phyloP scores from a whole-genome alignment of 2,329 filamentous ascomycete species.

The Paradendryphiella salina region DNA sequence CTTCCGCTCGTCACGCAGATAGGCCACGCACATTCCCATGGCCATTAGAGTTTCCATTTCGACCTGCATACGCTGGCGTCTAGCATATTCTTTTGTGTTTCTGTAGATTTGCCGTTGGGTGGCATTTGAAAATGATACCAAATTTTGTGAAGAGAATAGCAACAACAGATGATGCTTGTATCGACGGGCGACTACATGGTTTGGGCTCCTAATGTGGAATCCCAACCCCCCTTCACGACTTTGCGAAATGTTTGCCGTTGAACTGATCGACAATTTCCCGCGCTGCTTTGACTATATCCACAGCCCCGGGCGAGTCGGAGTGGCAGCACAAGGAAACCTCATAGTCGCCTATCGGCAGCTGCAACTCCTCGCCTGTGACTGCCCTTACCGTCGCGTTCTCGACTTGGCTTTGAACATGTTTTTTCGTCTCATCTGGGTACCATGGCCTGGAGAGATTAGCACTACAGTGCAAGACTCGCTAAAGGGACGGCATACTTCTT shows the following conservation, averaged over 20 bases:
- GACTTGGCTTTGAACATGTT: constrained; percentile 49
- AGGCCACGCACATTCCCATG: constrained; percentile 66
- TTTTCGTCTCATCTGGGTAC: constrained; percentile 49
- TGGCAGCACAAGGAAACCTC: constrained; percentile 52
- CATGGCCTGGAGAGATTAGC: constrained; percentile 39
- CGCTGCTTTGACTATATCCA: constrained; percentile 51
- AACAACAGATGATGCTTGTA: too few species aligned
- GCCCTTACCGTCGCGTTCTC: constrained; percentile 48
- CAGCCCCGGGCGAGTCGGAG: constrained; percentile 50
- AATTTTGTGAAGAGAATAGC: too few species aligned
- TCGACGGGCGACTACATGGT: too few species aligned
- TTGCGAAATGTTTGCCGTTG: constrained; percentile 35
- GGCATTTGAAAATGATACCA: constrained; percentile 16
- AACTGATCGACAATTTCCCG: constrained; percentile 50
- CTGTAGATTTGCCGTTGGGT: too few species aligned
- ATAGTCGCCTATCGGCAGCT: constrained; percentile 49
- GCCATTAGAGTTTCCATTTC: constrained; percentile 2
- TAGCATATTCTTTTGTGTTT: not conserved
- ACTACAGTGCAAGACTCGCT: not conserved
- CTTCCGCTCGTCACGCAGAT: constrained; percentile 76
- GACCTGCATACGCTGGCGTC: constrained; percentile 19
- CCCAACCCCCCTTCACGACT: not conserved
- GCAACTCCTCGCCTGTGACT: constrained; percentile 48
- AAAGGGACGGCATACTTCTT: constrained; percentile 52
- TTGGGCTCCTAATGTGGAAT: too few species aligned